Evolutionary conservation across 2,329 filamentous ascomycete species (phyloP).

Genomic region (Microcyclospora tardicrescens): DNA sequence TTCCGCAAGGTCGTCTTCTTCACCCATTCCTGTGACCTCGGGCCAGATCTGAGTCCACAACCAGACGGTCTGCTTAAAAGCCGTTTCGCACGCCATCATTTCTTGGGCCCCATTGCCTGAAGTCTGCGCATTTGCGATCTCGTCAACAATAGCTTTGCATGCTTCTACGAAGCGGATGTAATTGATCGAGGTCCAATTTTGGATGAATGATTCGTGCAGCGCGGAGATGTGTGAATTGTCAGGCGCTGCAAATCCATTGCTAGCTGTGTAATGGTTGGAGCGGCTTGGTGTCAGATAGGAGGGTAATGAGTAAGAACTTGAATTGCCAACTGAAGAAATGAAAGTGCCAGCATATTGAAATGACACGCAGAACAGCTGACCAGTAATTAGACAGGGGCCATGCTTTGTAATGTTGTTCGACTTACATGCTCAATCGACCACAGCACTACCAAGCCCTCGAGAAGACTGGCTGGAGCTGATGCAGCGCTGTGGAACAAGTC

Average conservation of each 20-base stretch:
- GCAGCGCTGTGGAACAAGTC: slow-evolving; percentile 47
- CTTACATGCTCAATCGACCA: slow-evolving; percentile 59
- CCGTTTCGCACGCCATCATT: slow-evolving; percentile 34
- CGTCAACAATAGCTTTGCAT: slow-evolving; percentile 35
- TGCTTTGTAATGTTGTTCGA: slow-evolving; percentile 6
- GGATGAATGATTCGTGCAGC: slow-evolving; percentile 37
- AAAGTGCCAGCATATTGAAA: slow-evolving; percentile 37
- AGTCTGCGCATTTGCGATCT: slow-evolving; percentile 36
- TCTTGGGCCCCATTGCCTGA: slow-evolving; percentile 35
- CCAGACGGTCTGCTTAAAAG: slow-evolving; percentile 36
- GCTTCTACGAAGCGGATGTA: slow-evolving; percentile 39
- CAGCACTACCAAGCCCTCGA: slow-evolving; percentile 60
- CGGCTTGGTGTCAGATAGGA: slow-evolving; percentile 16
- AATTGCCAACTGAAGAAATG: slow-evolving; percentile 15
- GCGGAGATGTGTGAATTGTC: slow-evolving; percentile 34
- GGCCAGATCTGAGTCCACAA: slow-evolving; percentile 38
- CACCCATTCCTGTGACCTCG: slow-evolving; percentile 37
- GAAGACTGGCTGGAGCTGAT: slow-evolving; percentile 37
- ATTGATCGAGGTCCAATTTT: slow-evolving; percentile 38
- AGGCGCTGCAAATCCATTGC: slow-evolving; percentile 11
- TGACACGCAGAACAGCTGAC: slow-evolving; percentile 33
- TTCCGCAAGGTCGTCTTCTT: slow-evolving; percentile 27
- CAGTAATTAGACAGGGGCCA: not conserved
- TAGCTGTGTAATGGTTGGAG: slow-evolving; percentile 2
- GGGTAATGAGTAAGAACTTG: slow-evolving; percentile 17